These are phyloP conservation scores for Sapria himalayana DNA, from an alignment of 345 rosid species.

Conservation along the genomic window DNA sequence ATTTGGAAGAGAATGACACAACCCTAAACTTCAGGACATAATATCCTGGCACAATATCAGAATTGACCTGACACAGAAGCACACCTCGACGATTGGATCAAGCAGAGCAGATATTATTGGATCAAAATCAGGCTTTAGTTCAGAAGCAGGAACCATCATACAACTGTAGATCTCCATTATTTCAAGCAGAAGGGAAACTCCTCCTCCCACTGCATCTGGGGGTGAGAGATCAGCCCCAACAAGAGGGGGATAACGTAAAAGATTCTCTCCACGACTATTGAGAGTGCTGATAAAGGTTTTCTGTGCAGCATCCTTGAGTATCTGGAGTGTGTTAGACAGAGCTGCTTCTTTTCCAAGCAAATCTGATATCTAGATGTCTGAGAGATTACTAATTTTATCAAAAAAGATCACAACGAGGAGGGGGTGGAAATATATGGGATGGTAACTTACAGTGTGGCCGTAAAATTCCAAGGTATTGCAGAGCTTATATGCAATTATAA, in stretches of 20 bases:
- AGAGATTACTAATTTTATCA: background rate
- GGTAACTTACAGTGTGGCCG: slow-evolving; percentile 61
- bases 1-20: background rate
- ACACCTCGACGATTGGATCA: slow-evolving; percentile 87
- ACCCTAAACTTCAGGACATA: background rate
- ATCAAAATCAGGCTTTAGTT: slow-evolving; percentile 46
- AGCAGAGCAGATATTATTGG: slow-evolving; percentile 70
- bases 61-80: background rate
- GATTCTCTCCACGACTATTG: slow-evolving; percentile 83
- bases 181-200: slow-evolving; percentile 76
- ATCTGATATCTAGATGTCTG: slow-evolving; percentile 48
- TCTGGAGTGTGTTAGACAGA: slow-evolving; percentile 66
- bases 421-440: too few relatives aligned
- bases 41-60: background rate
- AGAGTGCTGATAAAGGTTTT: slow-evolving; percentile 82
- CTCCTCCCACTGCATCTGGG: slow-evolving; percentile 85
- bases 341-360: slow-evolving; percentile 79
- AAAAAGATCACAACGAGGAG: too few relatives aligned
- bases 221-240: slow-evolving; percentile 87
- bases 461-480: slow-evolving; percentile 83
- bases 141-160: slow-evolving; percentile 68
- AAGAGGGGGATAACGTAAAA: slow-evolving; percentile 88
- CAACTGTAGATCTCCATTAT: slow-evolving; percentile 62
- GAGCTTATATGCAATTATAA: slow-evolving; percentile 71
- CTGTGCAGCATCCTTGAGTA: slow-evolving; percentile 78